phyloP scores from a whole-genome alignment of 2,329 filamentous ascomycete genomes.

The Cladosporium sp. region DNA sequence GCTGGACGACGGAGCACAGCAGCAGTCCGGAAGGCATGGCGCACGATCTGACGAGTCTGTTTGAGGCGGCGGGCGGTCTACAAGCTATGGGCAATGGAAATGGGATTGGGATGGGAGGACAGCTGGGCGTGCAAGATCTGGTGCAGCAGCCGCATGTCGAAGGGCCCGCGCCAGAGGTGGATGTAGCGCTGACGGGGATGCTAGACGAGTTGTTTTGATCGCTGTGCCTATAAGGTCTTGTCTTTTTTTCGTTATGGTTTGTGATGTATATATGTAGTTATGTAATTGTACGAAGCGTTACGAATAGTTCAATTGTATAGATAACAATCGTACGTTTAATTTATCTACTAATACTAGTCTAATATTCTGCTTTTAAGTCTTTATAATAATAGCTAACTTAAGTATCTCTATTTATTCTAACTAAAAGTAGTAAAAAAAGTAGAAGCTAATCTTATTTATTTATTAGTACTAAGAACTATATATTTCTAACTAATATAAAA shows the following conservation, averaged over 20 bases:
- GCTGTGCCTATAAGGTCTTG: background rate
- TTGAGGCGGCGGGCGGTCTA: conserved; percentile 62
- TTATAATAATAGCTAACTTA: too few relatives aligned
- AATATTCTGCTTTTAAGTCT: too few relatives aligned
- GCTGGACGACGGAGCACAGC: conserved; percentile 38
- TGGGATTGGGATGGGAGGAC: background rate
- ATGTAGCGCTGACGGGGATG: conserved; percentile 12
- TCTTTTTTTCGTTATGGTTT: background rate
- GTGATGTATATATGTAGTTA: background rate
- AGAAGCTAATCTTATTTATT: too few relatives aligned
- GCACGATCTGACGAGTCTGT: conserved; percentile 62
- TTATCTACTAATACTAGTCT: too few relatives aligned
- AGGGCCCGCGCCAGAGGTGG: background rate
- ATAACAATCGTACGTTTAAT: background rate
- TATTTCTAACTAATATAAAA: background rate
- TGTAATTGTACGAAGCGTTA: background rate
- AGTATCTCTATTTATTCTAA: too few relatives aligned
- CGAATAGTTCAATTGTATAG: background rate
- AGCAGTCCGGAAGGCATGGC: conserved; percentile 62
- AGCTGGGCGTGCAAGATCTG: background rate
- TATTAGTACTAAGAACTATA: too few relatives aligned
- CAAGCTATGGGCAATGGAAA: conserved; percentile 22
- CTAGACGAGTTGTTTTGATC: conserved; percentile 13
- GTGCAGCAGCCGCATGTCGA: conserved; percentile 5
- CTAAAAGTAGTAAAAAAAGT: too few relatives aligned